Evolutionary conservation across 129 eudicot species (phyloP).

Genomic region (Lactuca saligna): DNA sequence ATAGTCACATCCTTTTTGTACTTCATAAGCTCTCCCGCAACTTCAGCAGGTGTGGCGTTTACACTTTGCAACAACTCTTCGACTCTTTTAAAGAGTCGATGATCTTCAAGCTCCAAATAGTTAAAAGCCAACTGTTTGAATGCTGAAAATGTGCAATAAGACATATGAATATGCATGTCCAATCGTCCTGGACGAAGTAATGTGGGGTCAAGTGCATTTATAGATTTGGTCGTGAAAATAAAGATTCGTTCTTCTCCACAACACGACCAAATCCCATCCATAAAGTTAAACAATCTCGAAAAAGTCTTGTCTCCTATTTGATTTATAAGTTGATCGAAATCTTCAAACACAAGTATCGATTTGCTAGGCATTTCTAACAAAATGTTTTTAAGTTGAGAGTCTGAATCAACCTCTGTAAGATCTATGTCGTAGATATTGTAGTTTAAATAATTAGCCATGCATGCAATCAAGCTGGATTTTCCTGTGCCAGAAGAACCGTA

Average conservation of each 20-base stretch:
- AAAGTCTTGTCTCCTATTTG: constrained; percentile 10
- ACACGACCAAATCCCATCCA: constrained; percentile 59
- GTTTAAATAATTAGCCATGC: constrained; percentile 49
- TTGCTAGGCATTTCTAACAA: constrained; percentile 39
- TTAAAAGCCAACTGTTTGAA: constrained; percentile 42
- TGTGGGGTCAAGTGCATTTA: constrained; percentile 40
- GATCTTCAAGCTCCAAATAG: constrained; percentile 41
- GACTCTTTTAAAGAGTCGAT: constrained; percentile 22
- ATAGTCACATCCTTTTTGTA: constrained; percentile 18
- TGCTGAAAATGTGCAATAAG: constrained; percentile 42
- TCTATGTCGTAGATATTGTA: constrained; percentile 46
- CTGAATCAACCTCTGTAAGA: constrained; percentile 24
- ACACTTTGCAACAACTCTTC: constrained; percentile 29
- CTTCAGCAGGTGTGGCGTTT: constrained; percentile 43
- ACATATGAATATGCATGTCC: constrained; percentile 45
- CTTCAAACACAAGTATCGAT: constrained; percentile 48
- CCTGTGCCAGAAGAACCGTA: constrained; percentile 54
- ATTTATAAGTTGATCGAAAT: constrained; percentile 36
- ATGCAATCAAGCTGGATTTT: constrained; percentile 53
- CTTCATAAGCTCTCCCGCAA: constrained; percentile 52
- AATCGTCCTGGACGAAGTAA: constrained; percentile 41
- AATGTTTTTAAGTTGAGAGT: constrained; percentile 40
- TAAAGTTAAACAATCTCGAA: constrained; percentile 44
- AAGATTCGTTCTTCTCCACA: constrained; percentile 50
- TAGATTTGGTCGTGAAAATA: constrained; percentile 49